These are phyloP conservation scores for Fraxinus quadrangulata DNA, from an alignment of 257 asterid genomes.

Conservation along the genomic window DNA sequence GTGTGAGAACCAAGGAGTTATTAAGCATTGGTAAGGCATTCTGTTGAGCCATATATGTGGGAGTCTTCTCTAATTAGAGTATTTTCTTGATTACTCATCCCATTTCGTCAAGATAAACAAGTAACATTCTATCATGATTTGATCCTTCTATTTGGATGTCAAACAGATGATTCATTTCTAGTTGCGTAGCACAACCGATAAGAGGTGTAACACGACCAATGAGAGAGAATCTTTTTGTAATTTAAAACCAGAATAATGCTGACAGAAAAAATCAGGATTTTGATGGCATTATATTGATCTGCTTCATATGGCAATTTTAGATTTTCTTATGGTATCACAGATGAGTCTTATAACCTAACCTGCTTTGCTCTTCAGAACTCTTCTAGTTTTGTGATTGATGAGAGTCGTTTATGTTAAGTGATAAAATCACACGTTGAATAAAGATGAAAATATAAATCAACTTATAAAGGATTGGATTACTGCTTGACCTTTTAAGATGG, in stretches of 20 bases:
- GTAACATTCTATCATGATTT: background rate
- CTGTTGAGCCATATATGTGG: background rate
- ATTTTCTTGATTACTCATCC: background rate
- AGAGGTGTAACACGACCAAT: background rate
- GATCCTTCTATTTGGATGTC: background rate
- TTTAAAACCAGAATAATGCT: background rate
- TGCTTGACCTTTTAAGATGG: too few species aligned
- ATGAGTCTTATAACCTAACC: background rate
- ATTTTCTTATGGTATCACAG: background rate
- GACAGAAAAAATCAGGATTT: background rate
- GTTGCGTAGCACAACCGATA: background rate
- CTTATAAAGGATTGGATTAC: too few species aligned
- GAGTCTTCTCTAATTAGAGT: background rate
- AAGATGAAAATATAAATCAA: too few species aligned
- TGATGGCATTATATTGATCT: background rate
- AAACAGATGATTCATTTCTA: background rate
- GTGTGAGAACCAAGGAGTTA: background rate
- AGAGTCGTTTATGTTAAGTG: background rate
- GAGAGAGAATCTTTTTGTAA: background rate
- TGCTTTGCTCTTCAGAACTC: background rate
- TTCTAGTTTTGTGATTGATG: background rate
- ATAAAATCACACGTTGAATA: too few species aligned
- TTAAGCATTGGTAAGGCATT: background rate
- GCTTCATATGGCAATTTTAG: background rate
- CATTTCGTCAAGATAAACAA: background rate